Conservation (phyloP, 768 basidiomycete genomes). For the Russula ochroleuca region DNA sequence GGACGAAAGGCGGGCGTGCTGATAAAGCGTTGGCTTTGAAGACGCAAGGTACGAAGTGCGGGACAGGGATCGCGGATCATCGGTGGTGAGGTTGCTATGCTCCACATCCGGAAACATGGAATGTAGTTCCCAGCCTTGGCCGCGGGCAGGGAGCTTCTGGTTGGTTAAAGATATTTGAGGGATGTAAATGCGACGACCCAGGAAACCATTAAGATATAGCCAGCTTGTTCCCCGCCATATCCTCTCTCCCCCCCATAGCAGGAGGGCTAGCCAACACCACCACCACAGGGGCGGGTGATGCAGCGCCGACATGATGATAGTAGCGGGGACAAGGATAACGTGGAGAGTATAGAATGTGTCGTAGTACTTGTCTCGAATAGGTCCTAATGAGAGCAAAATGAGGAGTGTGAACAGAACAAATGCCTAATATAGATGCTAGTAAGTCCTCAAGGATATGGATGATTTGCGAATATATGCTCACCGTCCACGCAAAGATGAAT, state of each 20-base stretch:
- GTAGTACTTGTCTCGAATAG: constrained; percentile 51
- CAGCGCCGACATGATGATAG: constrained; percentile 54
- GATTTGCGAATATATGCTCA: constrained; percentile 33
- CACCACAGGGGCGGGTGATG: constrained; percentile 64
- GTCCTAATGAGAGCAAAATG: constrained; percentile 46
- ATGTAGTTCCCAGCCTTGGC: constrained; percentile 19
- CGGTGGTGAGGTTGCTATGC: background rate
- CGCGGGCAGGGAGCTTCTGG: background rate
- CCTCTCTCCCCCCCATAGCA: constrained; percentile 61
- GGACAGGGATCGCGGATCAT: constrained; percentile 5
- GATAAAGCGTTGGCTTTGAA: constrained; percentile 6
- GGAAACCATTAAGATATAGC: constrained; percentile 55
- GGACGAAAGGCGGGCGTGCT: constrained; percentile 2
- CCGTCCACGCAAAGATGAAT: constrained; percentile 61
- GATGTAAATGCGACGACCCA: constrained; percentile 32
- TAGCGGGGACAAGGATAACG: constrained; percentile 57
- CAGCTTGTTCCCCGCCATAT: constrained; percentile 52
- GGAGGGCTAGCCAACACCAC: constrained; percentile 65
- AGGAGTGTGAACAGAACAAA: constrained; percentile 53
- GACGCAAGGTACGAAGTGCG: background rate
- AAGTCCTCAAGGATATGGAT: background rate
- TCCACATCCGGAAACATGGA: constrained; percentile 16
- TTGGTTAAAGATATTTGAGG: background rate
- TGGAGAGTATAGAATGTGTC: constrained; percentile 66
- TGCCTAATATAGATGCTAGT: constrained; percentile 39